Conservation (phyloP, 176 grass and related monocot species). For the Bromus sterilis region DNA sequence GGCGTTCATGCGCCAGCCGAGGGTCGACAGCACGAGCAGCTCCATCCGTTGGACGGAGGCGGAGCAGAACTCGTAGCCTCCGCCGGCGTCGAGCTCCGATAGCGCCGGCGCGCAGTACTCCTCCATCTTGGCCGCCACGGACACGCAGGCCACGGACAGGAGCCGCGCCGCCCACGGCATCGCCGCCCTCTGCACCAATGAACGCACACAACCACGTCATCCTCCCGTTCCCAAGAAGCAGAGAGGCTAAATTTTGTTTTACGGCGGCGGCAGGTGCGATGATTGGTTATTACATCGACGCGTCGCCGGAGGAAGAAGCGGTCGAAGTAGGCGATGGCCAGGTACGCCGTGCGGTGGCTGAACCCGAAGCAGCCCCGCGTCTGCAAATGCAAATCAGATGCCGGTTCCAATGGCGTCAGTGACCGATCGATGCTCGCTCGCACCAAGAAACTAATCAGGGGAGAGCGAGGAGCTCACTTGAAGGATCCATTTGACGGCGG, state of each 20-base stretch:
- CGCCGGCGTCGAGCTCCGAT: conserved; percentile 57
- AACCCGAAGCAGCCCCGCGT: conserved; percentile 62
- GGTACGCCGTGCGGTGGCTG: conserved; percentile 73
- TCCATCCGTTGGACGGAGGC: conserved; percentile 73
- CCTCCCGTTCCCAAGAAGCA: conserved; percentile 5
- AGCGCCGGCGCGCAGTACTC: conserved; percentile 55
- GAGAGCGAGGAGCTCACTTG: conserved; percentile 28
- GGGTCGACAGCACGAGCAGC: conserved; percentile 79
- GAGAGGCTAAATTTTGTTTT: neutral
- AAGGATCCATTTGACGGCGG: conserved; percentile 76
- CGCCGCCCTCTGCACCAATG: conserved; percentile 42
- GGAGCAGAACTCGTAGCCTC: conserved; percentile 49
- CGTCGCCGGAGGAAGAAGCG: conserved; percentile 67
- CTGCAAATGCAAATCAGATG: conserved; percentile 38
- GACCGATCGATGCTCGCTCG: neutral
- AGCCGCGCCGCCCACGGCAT: conserved; percentile 73
- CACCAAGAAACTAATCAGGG: neutral
- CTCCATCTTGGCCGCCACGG: conserved; percentile 96
- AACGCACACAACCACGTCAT: conserved; percentile 14
- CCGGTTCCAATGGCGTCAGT: conserved; percentile 3
- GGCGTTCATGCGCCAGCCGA: conserved; percentile 79
- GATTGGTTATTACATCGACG: conserved; percentile 64
- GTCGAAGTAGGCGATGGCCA: conserved; percentile 84
- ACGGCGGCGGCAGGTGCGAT: neutral
- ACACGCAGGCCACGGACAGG: conserved; percentile 78